These are phyloP conservation scores for Trichoderma sp. DNA, from an alignment of 2,329 filamentous ascomycete species.

Conservation along the genomic window DNA sequence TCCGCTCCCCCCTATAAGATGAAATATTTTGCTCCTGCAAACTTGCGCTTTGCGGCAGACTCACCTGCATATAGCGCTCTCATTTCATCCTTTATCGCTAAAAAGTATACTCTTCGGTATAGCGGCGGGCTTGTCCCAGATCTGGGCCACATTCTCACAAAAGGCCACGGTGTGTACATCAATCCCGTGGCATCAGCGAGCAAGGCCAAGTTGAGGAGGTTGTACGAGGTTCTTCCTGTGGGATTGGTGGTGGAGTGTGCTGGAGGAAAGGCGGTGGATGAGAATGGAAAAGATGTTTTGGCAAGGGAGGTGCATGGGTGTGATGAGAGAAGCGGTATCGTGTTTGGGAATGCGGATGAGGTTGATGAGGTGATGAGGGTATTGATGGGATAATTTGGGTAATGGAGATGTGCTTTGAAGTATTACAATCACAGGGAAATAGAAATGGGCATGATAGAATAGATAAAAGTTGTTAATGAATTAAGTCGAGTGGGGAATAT, in stretches of 20 bases:
- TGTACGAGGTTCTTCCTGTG: conserved; percentile 60
- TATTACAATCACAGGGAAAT: neutral
- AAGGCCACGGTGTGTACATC: conserved; percentile 60
- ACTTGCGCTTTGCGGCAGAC: conserved; percentile 55
- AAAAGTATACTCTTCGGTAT: conserved; percentile 58
- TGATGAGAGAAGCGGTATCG: conserved; percentile 49
- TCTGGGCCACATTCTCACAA: conserved; percentile 55
- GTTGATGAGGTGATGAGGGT: conserved; percentile 38
- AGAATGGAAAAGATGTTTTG: conserved; percentile 41
- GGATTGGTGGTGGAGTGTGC: conserved; percentile 59
- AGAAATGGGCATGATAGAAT: neutral
- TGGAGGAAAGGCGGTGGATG: conserved; percentile 53
- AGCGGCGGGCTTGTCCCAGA: conserved; percentile 61
- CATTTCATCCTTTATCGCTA: conserved; percentile 47
- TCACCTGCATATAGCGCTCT: conserved; percentile 47
- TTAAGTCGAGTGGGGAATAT: neutral
- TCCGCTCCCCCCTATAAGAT: conserved; percentile 41
- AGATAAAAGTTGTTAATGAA: neutral
- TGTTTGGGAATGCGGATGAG: conserved; percentile 50
- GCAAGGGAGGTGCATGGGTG: conserved; percentile 37
- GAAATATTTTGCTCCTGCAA: conserved; percentile 61
- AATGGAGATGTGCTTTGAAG: neutral
- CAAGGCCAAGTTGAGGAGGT: conserved; percentile 54
- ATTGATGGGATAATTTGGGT: conserved; percentile 18
- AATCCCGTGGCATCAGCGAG: conserved; percentile 52